Evolutionary conservation across 257 asterid genomes (phyloP), one percentile per base, ranked within the genome.

Genomic region (Plantago ovata): DNA sequence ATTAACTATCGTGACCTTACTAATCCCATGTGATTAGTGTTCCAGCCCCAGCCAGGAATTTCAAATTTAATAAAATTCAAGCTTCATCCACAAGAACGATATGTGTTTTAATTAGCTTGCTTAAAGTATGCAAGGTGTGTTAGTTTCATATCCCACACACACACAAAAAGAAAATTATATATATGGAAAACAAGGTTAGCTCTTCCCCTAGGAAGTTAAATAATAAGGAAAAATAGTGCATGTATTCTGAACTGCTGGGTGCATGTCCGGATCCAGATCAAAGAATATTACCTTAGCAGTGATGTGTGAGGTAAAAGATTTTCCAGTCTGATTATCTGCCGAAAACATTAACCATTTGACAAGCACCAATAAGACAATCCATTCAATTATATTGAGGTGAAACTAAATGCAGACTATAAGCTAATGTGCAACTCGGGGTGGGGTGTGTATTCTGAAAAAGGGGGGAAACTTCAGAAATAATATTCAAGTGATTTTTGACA

Each of bases 311-410:
- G 62, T 72, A 72, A 88, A 88, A 56, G 95, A 92, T 66, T 82
- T 84, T 59, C 98, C 98, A 53, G 96, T 79, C 77, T 76, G 92
- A 76, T 78, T 85, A 70, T 88, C 98, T 91, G 96, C 83, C 77
- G 22, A 39, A 58, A 62, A 67, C 13, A 55, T n/a, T 38, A n/a
- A 9, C 21, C 5, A 21, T 21, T 38, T 14, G 40, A 16, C 48
- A 46, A 50, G 43, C 36, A 21, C 52, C 51, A 57, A 12, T 13
- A 22, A 57, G 38, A 28, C 7, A 28, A 1, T 28, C 7, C 7
- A 28, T 4, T 28, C 36, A 4, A 28, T 28, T 22, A 72, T 57
- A 65, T 41, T 47, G 24, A 49, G 38, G 43, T 20, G 22, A 58
- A 16, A 41, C 41, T 23, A 43, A 15, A 33, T 40, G 60, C 23